Base-by-base conservation (phyloP, 345 rosid genomes). In the Ailanthus altissimus region DNA sequence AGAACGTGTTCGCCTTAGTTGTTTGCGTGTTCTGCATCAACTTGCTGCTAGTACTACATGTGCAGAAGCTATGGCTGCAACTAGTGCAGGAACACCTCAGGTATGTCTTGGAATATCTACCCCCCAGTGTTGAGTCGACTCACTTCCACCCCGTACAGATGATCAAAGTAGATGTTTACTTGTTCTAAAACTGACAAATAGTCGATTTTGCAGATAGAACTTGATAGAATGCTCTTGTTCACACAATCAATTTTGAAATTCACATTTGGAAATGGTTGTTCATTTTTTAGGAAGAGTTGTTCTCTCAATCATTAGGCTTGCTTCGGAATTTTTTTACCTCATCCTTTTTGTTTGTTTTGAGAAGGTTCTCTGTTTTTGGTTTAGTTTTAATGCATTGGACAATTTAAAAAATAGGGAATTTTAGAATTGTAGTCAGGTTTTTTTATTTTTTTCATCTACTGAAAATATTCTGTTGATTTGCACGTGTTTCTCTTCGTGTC, bases 11-110 rank as follows among this genome's bases (percentile, higher is more conserved):
- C 99, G 98, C 68, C 97, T 96, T 67, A 96, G 99, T 82, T 96
- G 99, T 78, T 87, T 96, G 86, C 97, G 99, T 74, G 97, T 93
- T 73, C 83, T 96, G 25, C 99, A 96, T 87, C 99, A 96, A 86
- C 99, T 96, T 81, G 99, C 98, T 32, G 90, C 99, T 46, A 96
- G 99, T 84, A 93, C 94, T 5, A 86, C 85, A 67, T 96, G 99
- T 84, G 99, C 97, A 6, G 99, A 96, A 89, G 99, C 98, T 76
- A 96, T 96, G 99, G 99, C 99, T 57, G 97, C 99, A 67, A 96
- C 99, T 68, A 93, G 98, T 83, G 94, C 81, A 14, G 98, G 98
- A 70, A 83, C 94, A 50, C 97, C 99, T 49, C 98, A 96, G 97
- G 98, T 88, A 61, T 69, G 77, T 67, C 9, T 64, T 53, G n/a